Evolutionary conservation across 1,284 basidiomycete species (phyloP).

Genomic region (Cryptococcus amylolentus): DNA sequence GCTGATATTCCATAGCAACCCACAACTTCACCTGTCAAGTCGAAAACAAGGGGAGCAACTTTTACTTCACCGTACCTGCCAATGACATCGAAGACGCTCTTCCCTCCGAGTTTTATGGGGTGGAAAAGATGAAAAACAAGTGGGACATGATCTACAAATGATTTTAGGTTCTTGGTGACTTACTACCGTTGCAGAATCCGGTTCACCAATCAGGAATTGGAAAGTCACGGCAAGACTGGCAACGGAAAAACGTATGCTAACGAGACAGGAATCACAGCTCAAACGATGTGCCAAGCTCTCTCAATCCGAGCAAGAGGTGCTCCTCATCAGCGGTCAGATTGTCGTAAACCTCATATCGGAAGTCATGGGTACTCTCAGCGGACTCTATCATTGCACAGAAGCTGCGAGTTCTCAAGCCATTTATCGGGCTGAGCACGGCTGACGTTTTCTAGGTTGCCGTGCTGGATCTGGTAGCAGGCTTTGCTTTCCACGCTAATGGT

Average conservation of each 20-base stretch:
- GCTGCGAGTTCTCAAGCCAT: conserved; percentile 55
- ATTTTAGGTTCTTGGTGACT: background rate
- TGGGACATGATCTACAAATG: background rate
- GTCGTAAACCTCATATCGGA: conserved; percentile 66
- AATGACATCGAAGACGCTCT: conserved; percentile 2
- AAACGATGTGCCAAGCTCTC: conserved; percentile 31
- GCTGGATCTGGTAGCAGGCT: conserved; percentile 63
- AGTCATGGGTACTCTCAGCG: conserved; percentile 61
- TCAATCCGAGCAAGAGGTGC: conserved; percentile 49
- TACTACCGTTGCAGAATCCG: conserved; percentile 28
- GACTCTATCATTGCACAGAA: conserved; percentile 80
- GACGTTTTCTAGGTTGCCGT: conserved; percentile 61
- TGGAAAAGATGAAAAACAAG: conserved; percentile 7
- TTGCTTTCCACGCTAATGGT: conserved; percentile 54
- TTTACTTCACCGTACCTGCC: conserved; percentile 4
- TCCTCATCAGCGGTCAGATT: conserved; percentile 76
- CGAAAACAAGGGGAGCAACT: background rate
- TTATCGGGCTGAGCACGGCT: background rate
- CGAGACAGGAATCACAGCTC: conserved; percentile 13
- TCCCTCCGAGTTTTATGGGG: conserved; percentile 8
- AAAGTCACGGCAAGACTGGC: conserved; percentile 41
- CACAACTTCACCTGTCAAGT: background rate
- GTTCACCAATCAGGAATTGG: conserved; percentile 77
- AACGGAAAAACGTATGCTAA: background rate
- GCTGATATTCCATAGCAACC: background rate